Conservation (phyloP, 2,329 filamentous ascomycete genomes). For the Amauroascus niger region DNA sequence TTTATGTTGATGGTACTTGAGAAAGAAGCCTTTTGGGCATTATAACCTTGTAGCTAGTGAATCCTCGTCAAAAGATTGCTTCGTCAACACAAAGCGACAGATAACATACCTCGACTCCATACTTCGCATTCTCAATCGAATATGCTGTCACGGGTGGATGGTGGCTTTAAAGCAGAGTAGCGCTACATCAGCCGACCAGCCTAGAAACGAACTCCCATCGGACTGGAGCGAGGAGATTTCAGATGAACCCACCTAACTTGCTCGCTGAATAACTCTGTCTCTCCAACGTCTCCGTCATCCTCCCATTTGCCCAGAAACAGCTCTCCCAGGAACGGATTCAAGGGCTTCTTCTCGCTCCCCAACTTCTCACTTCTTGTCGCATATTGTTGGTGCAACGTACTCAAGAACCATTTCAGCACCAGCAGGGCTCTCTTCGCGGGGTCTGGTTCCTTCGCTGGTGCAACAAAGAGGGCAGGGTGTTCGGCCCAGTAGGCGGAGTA, state of each 20-base stretch:
- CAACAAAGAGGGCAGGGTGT: conserved; percentile 66
- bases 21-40: conserved; percentile 93
- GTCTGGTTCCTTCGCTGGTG: conserved; percentile 68
- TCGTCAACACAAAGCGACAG: conserved; percentile 1
- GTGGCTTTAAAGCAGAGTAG: conserved; percentile 47
- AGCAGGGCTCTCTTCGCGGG: conserved; percentile 71
- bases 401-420: conserved; percentile 95
- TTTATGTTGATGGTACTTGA: conserved; percentile 89
- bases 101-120: conserved; percentile 56
- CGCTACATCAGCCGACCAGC: conserved; percentile 6
- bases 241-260: conserved; percentile 58
- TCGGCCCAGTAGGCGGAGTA: conserved; percentile 78
- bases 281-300: conserved; percentile 57
- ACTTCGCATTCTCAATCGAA: conserved; percentile 74
- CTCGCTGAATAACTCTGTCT: conserved; percentile 80
- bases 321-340: conserved; percentile 94
- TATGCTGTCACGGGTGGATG: conserved; percentile 94
- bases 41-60: conserved; percentile 63
- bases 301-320: conserved; percentile 88
- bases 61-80: background rate
- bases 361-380: conserved; percentile 64
- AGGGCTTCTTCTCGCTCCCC: conserved; percentile 92
- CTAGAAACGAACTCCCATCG: background rate
- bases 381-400: conserved; percentile 81
- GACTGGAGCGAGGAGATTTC: background rate